These are phyloP conservation scores for Solanum medicagineum DNA, from an alignment of 257 asterid genomes.

Conservation along the genomic window DNA sequence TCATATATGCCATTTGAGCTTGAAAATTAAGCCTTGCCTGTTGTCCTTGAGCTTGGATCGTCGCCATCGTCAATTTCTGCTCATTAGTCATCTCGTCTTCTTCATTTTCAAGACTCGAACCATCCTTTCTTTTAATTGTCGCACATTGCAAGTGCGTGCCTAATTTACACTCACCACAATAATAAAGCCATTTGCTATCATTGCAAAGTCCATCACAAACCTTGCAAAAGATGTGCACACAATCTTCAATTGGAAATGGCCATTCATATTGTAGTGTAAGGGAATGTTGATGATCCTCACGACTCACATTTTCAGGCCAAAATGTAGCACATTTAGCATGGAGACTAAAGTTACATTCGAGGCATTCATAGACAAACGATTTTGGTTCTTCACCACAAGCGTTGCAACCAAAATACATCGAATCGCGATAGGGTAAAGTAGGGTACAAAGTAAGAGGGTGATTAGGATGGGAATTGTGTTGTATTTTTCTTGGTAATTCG, in stretches of 20 bases:
- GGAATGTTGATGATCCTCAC: neutral
- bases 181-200: neutral
- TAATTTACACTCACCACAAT: neutral
- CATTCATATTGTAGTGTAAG: neutral
- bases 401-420: neutral
- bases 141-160: neutral
- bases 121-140: neutral
- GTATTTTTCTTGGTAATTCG: conserved; percentile 2
- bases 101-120: neutral
- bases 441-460: conserved; percentile 8
- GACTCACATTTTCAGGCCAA: neutral
- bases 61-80: neutral
- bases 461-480: neutral
- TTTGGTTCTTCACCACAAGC: conserved; percentile 4
- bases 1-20: neutral
- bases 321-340: conserved; percentile 1
- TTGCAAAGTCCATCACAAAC: neutral
- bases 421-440: neutral
- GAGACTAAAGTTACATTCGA: conserved; percentile 4
- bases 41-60: neutral
- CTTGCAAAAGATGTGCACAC: neutral
- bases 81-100: neutral
- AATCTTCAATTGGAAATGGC: neutral
- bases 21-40: neutral
- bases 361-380: conserved; percentile 4